Conservation (phyloP, 2,329 filamentous ascomycete species). For the Fusarium bactridioides region DNA sequence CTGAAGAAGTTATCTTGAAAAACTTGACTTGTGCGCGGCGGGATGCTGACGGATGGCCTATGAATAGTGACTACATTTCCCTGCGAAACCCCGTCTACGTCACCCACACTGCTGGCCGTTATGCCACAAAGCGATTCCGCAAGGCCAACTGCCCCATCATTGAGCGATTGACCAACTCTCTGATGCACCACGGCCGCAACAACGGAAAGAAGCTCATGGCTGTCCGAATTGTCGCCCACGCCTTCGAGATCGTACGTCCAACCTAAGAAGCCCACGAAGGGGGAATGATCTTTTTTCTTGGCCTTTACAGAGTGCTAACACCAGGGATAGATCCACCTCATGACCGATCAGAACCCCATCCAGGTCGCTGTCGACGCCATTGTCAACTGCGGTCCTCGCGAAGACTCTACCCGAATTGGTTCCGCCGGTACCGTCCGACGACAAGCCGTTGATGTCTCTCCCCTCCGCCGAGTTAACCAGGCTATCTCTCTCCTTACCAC, state of each 20-base stretch:
- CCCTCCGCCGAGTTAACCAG: conserved; percentile 99
- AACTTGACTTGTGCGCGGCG: conserved; percentile 23
- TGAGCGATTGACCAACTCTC: conserved; percentile 99
- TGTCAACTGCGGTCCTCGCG: conserved; percentile 99
- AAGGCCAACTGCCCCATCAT: conserved; percentile 99
- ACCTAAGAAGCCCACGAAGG: conserved; percentile 5
- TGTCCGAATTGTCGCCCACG: conserved; percentile 97
- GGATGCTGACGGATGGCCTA: conserved; percentile 46
- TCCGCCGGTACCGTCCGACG: conserved; percentile 99
- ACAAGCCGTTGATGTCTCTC: conserved; percentile 99
- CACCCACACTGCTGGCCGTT: conserved; percentile 97
- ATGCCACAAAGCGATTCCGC: conserved; percentile 99
- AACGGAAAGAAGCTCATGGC: conserved; percentile 99
- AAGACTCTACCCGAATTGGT: conserved; percentile 99
- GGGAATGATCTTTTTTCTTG: neutral
- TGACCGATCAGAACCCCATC: conserved; percentile 99
- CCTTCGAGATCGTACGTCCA: conserved; percentile 96
- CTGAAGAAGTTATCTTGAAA: conserved; percentile 13
- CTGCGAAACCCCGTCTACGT: conserved; percentile 99
- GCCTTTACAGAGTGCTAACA: conserved; percentile 41
- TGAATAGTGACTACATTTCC: conserved; percentile 95
- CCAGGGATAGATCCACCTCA: conserved; percentile 88
- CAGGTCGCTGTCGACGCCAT: conserved; percentile 99
- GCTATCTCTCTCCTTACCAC: conserved; percentile 99
- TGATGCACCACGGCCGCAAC: conserved; percentile 99